Base-by-base conservation (phyloP, 2,329 filamentous ascomycete species). In the Pseudocercospora fijiensis region DNA sequence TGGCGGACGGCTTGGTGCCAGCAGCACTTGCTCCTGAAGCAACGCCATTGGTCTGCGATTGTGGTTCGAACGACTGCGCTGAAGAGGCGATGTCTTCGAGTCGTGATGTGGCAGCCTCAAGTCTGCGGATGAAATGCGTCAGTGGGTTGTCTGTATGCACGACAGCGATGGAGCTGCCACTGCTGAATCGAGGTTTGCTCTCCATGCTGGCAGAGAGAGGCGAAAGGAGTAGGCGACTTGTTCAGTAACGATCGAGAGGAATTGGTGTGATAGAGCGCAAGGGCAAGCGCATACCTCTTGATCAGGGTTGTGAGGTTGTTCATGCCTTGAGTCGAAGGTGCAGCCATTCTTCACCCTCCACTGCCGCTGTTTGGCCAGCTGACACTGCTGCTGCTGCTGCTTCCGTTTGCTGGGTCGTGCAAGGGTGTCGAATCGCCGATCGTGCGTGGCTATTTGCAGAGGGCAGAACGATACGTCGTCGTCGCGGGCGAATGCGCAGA, bases 251-350 rank as follows among this genome's bases (percentile, higher is more conserved):
- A 28, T 59, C 37, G 13, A 53, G 49, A 53, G 24, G 16, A 53
- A 28, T 30, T 7, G n/a, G n/a, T 43, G 22, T 27, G 37, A 64
- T 60, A 28, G 55, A 59, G 27, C 45, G 43, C 30, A 56, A 24
- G 27, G n/a, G 28, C 33, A 52, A 41, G 26, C 16, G 62, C 61
- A 43, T 69, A 98, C 95, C 95, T 88, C 86, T 99, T 99, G 82
- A 99, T 97, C 74, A 99, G 86, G 60, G 95, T 99, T 37, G 92
- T 96, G 67, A 99, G 82, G 77, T 96, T 98, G 80, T 98, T 89
- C 92, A 98, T 97, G 74, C 92, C 91, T 60, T 68, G 66, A 20
- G 53, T 37, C n/a, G 58, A 43, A 30, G 58, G 43, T 37, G 60
- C 41, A 63, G 67, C 65, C 59, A 63, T 59, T n/a, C 9, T 53